Base-by-base conservation (phyloP, 805 yeast species). In the Wickerhamomyces chambardii region DNA sequence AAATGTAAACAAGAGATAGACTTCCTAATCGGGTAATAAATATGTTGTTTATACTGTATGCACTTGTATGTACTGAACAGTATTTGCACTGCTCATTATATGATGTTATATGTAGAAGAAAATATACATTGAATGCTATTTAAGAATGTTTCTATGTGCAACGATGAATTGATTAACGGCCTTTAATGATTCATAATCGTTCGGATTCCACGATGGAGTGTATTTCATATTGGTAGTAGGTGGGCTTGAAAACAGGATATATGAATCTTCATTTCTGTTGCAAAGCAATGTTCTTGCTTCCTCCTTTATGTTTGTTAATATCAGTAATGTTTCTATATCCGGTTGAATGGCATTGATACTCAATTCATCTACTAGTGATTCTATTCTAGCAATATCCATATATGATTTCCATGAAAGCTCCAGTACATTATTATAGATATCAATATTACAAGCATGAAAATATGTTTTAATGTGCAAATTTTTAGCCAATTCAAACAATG, bases 21-120 rank as follows among this genome's bases (percentile, higher is more conserved):
- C 32, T 40, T 17, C 44, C 44, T 17, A 15, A 35, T 36, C 29
- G 6, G 37, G 42, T 29, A 38, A 30, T 31, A 6, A 32, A 27
- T n/a, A 8, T 17, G 24, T 6, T 17, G n/a, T 7, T 7, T 8
- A 21, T 7, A 24, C n/a, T 14, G 27, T 24, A 24, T 14, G 9
- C 10, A 19, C 5, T 8, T 19, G 22, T 19, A 2, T 19, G 10
- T 19, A 8, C 10, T 7, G 5, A 19, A 19, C 9, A 24, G 7
- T 24, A 24, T 24, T 6, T 24, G 12, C 2, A 24, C 2, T 11
- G 2, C 7, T 24, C 6, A 14, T 24, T 24, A 8, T 19, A 19
- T 8, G 10, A n/a, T n/a, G n/a, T n/a, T n/a, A n/a, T n/a, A n/a
- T n/a, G n/a, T n/a, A n/a, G n/a, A n/a, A n/a, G n/a, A n/a, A n/a